Base-by-base conservation (phyloP, 352 stramenopile species). In the Phytophthora citricola region DNA sequence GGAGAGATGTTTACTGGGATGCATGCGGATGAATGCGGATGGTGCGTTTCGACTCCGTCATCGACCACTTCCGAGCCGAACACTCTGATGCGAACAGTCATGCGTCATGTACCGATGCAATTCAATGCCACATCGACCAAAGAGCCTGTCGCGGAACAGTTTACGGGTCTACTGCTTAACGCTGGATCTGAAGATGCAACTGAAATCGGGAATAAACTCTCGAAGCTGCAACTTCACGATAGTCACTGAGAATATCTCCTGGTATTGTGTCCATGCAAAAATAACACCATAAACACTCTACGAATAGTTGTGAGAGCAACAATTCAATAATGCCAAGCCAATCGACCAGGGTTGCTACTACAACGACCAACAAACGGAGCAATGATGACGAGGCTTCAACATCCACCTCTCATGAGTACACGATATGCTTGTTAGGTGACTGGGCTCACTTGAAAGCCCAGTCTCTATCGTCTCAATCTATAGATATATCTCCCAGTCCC, bases 401-500 rank as follows among this genome's bases (percentile, higher is more conserved):
- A 5, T 7, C 57, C 12, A 44, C 45, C 22, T 41, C 43, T 3
- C 58, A 87, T 45, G 77, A 81, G 45, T 91, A 89, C 67, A 75
- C 76, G 22, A 50, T 91, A 8, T 88, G 72, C 27, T 24, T 89
- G 0, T n/a, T 91, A 7, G 79, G 82, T 11, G 74, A 84, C 39
- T 68, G 74, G 55, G 62, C 71, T 11, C 68, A 72, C 10, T 43
- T 27, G 11, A 69, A 52, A 15, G n/a, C 47, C 14, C 49, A 43
- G 12, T 5, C 27, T 5, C 17, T 29, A 5, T 43, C 44, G 24
- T 61, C 56, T 34, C 48, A 32, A 41, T 36, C 44, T 24, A 15
- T 9, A 45, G 49, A 53, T 73, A 32, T 46, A 56, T 3, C 17
- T 26, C 17, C 38, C 17, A 12, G 34, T 46, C 22, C 38, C 20